Conservation (phyloP, 2,329 filamentous ascomycete species). For the Pochonia chlamydosporia region DNA sequence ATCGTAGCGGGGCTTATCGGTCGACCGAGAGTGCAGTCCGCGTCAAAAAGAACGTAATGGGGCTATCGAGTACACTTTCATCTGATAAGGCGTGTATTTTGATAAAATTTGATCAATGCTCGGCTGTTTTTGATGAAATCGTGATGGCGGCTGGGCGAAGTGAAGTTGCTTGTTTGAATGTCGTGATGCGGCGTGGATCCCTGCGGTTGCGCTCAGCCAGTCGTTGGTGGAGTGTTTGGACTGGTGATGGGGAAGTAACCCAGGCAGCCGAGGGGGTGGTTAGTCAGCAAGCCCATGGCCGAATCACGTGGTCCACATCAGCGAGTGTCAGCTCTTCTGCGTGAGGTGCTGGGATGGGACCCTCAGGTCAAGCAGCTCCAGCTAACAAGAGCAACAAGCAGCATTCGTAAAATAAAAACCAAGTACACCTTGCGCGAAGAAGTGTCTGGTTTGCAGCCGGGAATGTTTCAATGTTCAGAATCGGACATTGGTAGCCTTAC, state of each 20-base stretch:
- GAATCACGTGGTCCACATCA: too few species aligned
- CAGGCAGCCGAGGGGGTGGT: neutral
- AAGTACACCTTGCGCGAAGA: too few species aligned
- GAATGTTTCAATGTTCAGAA: too few species aligned
- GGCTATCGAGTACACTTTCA: conserved; percentile 13
- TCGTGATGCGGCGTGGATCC: conserved; percentile 7
- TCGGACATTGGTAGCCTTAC: too few species aligned
- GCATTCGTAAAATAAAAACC: too few species aligned
- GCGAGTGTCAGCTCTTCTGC: too few species aligned
- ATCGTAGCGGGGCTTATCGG: neutral
- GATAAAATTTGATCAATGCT: conserved; percentile 20
- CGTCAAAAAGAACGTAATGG: conserved; percentile 7
- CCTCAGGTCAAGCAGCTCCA: too few species aligned
- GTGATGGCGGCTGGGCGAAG: conserved; percentile 11
- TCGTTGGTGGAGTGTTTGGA: neutral
- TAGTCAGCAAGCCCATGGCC: conserved; percentile 1
- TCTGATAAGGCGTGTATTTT: conserved; percentile 18
- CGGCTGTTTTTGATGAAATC: conserved; percentile 10
- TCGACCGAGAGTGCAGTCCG: conserved; percentile 1
- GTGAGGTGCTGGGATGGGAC: too few species aligned
- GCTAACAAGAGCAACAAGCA: too few species aligned
- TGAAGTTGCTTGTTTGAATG: conserved; percentile 12
- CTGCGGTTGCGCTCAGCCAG: conserved; percentile 1
- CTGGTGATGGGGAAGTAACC: neutral
- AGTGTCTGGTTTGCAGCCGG: too few species aligned